Conservation (phyloP, 1,284 basidiomycete species). For the Leccinum subspadiceum region DNA sequence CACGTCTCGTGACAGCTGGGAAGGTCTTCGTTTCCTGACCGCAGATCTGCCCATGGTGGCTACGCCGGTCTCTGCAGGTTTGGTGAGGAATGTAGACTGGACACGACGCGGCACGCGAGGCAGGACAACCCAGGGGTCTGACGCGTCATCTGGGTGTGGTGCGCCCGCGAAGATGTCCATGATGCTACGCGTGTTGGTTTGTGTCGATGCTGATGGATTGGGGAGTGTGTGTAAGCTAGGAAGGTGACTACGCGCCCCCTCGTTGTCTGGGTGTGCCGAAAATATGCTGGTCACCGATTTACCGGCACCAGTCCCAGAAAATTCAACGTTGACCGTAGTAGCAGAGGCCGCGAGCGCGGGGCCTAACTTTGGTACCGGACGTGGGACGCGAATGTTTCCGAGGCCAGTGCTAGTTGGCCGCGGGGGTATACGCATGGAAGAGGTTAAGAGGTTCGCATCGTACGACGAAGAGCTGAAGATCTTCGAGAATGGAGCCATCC, state of each 20-base stretch:
- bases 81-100: slow-evolving; percentile 30
- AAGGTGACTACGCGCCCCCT: slow-evolving; percentile 19
- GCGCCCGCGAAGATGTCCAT: slow-evolving; percentile 88
- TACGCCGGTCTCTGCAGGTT: slow-evolving; percentile 17
- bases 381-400: slow-evolving; percentile 29
- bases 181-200: slow-evolving; percentile 37
- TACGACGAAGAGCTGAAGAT: slow-evolving; percentile 49
- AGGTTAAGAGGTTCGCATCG: slow-evolving; percentile 12
- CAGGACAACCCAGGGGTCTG: slow-evolving; percentile 68
- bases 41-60: slow-evolving; percentile 25
- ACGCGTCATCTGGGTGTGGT: slow-evolving; percentile 41
- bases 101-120: slow-evolving; percentile 44
- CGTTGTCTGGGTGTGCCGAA: slow-evolving; percentile 34
- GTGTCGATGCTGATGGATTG: slow-evolving; percentile 22
- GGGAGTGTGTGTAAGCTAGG: slow-evolving; percentile 20
- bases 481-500: slow-evolving; percentile 84
- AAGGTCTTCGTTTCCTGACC: slow-evolving; percentile 26
- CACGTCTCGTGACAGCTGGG: slow-evolving; percentile 59
- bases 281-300: slow-evolving; percentile 66
- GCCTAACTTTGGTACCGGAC: slow-evolving; percentile 69
- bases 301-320: slow-evolving; percentile 74
- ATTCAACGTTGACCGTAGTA: slow-evolving; percentile 92
- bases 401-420: slow-evolving; percentile 20
- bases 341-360: slow-evolving; percentile 82
- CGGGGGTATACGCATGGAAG: slow-evolving; percentile 25